Evolutionary conservation across 768 basidiomycete species (phyloP), one percentile per base, ranked within the genome.

Genomic region (Astraeus odoratus): DNA sequence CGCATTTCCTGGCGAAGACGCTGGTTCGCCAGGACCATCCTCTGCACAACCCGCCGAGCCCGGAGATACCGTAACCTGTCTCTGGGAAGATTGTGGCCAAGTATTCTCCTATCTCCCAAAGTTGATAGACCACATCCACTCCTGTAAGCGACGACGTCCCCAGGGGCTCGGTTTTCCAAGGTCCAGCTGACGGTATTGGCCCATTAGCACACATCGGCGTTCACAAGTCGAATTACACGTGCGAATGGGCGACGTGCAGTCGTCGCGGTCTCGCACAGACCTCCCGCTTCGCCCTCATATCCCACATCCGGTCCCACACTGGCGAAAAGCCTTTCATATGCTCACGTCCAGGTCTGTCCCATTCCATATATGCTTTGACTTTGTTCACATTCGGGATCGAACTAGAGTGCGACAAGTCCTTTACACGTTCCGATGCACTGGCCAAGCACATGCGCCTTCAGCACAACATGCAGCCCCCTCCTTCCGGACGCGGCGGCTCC

Each of bases 301-400:
- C 89, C 4, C 93, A 97, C 60, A 78, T 92, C 39, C 79, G 93
- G 25, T 88, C 86, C 9, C 93, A 97, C 60, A 95, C 93, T 0
- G 93, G 93, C 42, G 93, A 97, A 66, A 92, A 92, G 57, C 93
- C 92, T 0, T 96, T 92, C 58, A 81, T 76, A 19, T 97, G 93
- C 59, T 66, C 80, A 9, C 70, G 78, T 47, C 81, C 88, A 58
- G 91, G 92, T 86, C 48, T 54, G 81, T 61, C 30, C 29, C 18
- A 19, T 8, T 29, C 22, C 20, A 20, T 31, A n/a, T n/a, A n/a
- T 9, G 6, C n/a, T 37, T 29, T 19, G 18, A 12, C 19, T 24
- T 43, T 36, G 29, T 23, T 35, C 42, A 1, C 24, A 33, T 42
- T 5, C 25, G 18, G 29, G 6, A 16, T n/a, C 23, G 20, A 33